A percentile compares a stretch with the other conserved stretches of the same genome.
Evolutionary conservation across 331 rosid species (phyloP).

Genomic region (Rosa hybrid): DNA sequence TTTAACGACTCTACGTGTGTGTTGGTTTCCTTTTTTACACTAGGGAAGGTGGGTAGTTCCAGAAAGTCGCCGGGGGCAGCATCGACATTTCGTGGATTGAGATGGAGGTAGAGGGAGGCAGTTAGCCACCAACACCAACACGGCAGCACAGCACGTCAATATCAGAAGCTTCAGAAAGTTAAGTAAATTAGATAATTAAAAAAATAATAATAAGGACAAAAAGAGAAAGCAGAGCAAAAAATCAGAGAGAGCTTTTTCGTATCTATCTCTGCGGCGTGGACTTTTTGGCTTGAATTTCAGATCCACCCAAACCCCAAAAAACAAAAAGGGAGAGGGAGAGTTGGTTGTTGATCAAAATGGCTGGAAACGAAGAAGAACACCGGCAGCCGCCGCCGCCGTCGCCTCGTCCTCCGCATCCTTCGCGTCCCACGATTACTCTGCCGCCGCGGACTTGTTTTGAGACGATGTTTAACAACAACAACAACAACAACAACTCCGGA

Average conservation of each 20-base stretch:
- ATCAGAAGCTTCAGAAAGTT: background rate
- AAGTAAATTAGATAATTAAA: background rate
- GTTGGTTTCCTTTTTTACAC: background rate
- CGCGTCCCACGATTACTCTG: conserved; percentile 44
- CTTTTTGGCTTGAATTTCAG: conserved; percentile 37
- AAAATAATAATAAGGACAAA: background rate
- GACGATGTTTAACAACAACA: conserved; percentile 33
- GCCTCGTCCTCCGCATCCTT: background rate
- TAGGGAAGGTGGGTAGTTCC: background rate
- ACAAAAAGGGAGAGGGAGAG: background rate
- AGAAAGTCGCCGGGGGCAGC: conserved; percentile 1
- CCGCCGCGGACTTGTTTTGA: conserved; percentile 70
- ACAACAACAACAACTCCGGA: conserved; percentile 29
- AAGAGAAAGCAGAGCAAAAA: background rate
- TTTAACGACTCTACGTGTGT: background rate
- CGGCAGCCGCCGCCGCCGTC: conserved; percentile 33
- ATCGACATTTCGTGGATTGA: background rate
- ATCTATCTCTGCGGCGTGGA: conserved; percentile 37
- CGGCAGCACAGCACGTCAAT: conserved; percentile 6
- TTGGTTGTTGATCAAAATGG: conserved; percentile 33
- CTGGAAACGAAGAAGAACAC: conserved; percentile 17
- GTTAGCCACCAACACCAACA: conserved; percentile 11
- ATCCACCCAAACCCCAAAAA: conserved; percentile 19
- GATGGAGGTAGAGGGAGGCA: conserved; percentile 7
- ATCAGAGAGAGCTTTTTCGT: conserved; percentile 3